Evolutionary conservation across 2,329 filamentous ascomycete species (phyloP).

Genomic region (Cercospora sp.): DNA sequence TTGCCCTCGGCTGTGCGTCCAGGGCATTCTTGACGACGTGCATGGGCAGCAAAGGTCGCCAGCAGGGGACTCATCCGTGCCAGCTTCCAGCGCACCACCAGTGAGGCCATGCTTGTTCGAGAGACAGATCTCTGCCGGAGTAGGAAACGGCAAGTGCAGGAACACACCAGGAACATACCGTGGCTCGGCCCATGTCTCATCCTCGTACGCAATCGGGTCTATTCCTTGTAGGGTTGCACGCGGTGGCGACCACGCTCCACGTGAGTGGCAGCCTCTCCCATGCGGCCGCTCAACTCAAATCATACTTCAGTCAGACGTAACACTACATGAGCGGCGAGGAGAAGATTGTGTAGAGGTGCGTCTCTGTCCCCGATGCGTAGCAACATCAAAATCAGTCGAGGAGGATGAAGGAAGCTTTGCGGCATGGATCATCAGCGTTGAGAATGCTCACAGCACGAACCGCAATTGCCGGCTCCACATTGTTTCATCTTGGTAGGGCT

Average conservation of each 20-base stretch:
- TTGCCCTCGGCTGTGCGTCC: background rate
- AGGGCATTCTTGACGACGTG: background rate
- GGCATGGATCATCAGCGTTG: background rate
- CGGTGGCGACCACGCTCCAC: slow-evolving; percentile 8
- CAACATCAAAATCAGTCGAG: background rate
- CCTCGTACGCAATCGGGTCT: background rate
- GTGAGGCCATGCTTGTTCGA: background rate
- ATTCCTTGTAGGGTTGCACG: slow-evolving; percentile 2
- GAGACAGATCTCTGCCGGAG: background rate
- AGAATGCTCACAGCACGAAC: background rate
- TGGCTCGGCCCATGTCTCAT: background rate
- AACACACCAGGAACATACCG: background rate
- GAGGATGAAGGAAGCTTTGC: background rate
- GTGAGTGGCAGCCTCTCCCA: background rate
- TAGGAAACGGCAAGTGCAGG: slow-evolving; percentile 8
- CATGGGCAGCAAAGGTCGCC: background rate
- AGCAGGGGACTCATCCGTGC: background rate
- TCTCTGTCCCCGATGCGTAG: background rate
- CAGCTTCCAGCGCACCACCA: background rate
- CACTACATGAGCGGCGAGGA: background rate
- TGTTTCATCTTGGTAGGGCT: slow-evolving; percentile 7
- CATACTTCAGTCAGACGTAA: background rate
- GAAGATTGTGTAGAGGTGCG: background rate
- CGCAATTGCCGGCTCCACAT: slow-evolving; percentile 6
- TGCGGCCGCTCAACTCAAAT: background rate